A percentile compares a stretch with the other conserved stretches of the same genome.
Evolutionary conservation across 1,139 yeast genomes (phyloP).

Genomic region (Saccharomycopsis hybrid): DNA sequence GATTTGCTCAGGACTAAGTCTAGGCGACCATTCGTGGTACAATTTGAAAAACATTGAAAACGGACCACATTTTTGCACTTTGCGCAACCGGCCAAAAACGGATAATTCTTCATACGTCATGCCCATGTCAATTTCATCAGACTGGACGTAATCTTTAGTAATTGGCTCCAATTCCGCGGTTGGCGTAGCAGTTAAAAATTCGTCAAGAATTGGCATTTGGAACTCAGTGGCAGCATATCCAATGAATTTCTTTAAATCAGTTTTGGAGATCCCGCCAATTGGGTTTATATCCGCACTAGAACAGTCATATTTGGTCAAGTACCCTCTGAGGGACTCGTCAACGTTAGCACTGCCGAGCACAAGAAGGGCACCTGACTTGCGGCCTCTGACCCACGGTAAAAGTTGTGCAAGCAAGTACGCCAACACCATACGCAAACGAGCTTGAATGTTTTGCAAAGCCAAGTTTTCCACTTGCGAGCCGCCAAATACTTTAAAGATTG

Average conservation of each 20-base stretch:
- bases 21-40: constrained; percentile 88
- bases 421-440: constrained; percentile 89
- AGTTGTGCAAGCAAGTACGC: constrained; percentile 91
- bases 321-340: constrained; percentile 95
- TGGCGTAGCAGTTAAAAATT: constrained; percentile 85
- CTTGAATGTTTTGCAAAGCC: constrained; percentile 94
- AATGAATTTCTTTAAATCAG: constrained; percentile 81
- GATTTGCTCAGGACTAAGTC: constrained; percentile 71
- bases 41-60: constrained; percentile 86
- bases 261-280: constrained; percentile 93
- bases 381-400: constrained; percentile 86
- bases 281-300: constrained; percentile 97
- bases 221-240: constrained; percentile 67
- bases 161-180: constrained; percentile 98
- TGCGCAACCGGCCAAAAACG: constrained; percentile 84
- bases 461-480: constrained; percentile 87
- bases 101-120: constrained; percentile 93
- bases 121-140: constrained; percentile 98
- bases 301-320: constrained; percentile 92
- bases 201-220: constrained; percentile 67
- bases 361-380: constrained; percentile 60
- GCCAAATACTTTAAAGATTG: constrained; percentile 86
- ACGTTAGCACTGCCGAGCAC: constrained; percentile 96
- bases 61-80: constrained; percentile 93
- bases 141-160: constrained; percentile 83